These are phyloP conservation scores for Echria macrotheca DNA, from an alignment of 495 filamentous ascomycete species.

Conservation along the genomic window DNA sequence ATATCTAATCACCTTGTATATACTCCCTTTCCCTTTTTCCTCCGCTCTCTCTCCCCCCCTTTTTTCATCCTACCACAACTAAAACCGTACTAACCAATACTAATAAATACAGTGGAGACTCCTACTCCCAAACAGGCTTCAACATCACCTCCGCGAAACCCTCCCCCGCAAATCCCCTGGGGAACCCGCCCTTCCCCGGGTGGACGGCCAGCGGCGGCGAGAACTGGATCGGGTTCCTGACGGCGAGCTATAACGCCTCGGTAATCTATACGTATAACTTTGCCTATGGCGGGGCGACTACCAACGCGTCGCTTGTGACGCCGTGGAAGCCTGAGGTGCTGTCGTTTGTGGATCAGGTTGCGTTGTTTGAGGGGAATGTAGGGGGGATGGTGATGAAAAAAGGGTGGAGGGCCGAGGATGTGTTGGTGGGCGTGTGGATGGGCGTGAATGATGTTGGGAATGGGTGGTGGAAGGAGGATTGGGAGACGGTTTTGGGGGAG, in stretches of 20 bases:
- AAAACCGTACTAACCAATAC: too few relatives aligned
- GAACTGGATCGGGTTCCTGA: conserved; percentile 67
- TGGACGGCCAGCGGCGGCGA: conserved; percentile 54
- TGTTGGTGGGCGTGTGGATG: conserved; percentile 67
- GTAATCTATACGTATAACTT: conserved; percentile 60
- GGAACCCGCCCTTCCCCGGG: conserved; percentile 64
- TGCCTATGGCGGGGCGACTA: conserved; percentile 64
- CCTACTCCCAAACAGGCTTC: conserved; percentile 57
- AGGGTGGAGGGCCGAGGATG: conserved; percentile 55
- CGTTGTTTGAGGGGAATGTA: conserved; percentile 39
- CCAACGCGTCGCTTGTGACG: conserved; percentile 53
- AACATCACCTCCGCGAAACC: conserved; percentile 56
- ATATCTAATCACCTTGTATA: conserved; percentile 33
- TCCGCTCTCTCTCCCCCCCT: neutral
- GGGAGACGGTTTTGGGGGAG: conserved; percentile 39
- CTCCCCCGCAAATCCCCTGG: conserved; percentile 60
- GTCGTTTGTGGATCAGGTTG: conserved; percentile 55
- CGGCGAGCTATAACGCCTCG: conserved; percentile 55
- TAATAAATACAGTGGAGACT: conserved; percentile 46
- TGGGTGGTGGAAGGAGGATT: conserved; percentile 47
- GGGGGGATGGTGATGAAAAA: conserved; percentile 30
- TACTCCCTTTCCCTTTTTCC: neutral
- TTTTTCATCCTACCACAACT: conserved; percentile 1
- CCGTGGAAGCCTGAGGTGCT: conserved; percentile 44
- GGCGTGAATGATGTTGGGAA: conserved; percentile 78